Evolutionary conservation across 148 eudicot genomes (phyloP), one percentile per base, ranked within the genome.

Genomic region (Arbutus unedo): DNA sequence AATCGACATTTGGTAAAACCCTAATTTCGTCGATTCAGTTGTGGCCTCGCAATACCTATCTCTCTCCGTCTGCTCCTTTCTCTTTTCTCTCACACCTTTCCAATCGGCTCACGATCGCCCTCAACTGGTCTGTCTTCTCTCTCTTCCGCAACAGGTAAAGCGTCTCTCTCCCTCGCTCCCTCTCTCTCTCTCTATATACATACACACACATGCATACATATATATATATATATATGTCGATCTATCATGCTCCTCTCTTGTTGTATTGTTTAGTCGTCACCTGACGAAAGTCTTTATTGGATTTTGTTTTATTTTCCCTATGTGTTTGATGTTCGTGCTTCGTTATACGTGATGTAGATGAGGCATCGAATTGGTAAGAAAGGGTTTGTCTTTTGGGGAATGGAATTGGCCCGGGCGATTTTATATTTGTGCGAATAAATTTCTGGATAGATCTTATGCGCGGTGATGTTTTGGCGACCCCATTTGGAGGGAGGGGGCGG

Each of bases 21-120:
- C 93, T 89, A 89, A 89, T 84, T 86, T 41, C 71, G 83, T 83
- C 88, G 83, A 81, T 89, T 87, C 88, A 90, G 84, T 91, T 86
- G 83, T 85, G 73, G 84, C 89, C 91, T 90, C 88, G 87, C 85
- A 83, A 54, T 82, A 64, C 84, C 84, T 82, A 81, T 89, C 81
- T 75, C 87, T 47, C 55, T 60, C 67, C 23, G 38, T 31, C 38
- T 31, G 38, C 38, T 1, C 38, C 41, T 55, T 41, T 75, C 82
- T 79, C 81, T 83, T 79, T 79, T 83, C 82, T 80, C 51, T 79
- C 73, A 56, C 56, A 71, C 16, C 55, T 79, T 55, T 18, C 51
- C 77, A 74, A 83, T 85, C 81, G 38, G 18, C 49, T 14, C 78
- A 48, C 78, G 83, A 81, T 88, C 79, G 64, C 79, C 47, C 75